These are phyloP conservation scores for Lactarius hengduanensis DNA, from an alignment of 768 basidiomycete genomes.

Conservation along the genomic window DNA sequence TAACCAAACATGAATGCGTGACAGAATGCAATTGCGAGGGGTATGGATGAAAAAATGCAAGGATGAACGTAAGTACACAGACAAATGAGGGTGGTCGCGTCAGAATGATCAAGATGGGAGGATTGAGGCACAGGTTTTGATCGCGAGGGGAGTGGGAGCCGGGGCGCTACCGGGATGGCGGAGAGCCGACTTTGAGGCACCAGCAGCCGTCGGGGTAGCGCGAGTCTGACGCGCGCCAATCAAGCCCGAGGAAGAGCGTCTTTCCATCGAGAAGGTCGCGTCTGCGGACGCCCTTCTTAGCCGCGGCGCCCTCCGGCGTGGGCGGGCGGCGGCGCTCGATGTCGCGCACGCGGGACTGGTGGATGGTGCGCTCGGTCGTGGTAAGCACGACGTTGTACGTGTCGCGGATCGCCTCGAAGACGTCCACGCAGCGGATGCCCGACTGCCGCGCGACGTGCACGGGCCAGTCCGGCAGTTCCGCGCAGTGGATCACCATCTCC, in stretches of 20 bases:
- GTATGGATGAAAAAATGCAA: slow-evolving; percentile 1
- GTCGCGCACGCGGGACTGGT: slow-evolving; percentile 29
- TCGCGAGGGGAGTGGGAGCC: not conserved
- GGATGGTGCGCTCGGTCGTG: slow-evolving; percentile 40
- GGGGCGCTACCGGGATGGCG: slow-evolving; percentile 4
- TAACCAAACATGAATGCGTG: slow-evolving; percentile 7
- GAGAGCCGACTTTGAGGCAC: slow-evolving; percentile 26
- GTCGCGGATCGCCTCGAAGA: slow-evolving; percentile 57
- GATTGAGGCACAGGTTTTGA: not conserved
- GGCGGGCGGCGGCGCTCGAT: slow-evolving; percentile 42
- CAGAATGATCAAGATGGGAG: not conserved
- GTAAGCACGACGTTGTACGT: slow-evolving; percentile 47
- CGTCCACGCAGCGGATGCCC: slow-evolving; percentile 54
- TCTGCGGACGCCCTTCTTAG: slow-evolving; percentile 49
- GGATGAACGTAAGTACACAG: not conserved
- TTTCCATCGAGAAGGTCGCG: slow-evolving; percentile 54
- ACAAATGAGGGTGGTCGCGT: not conserved
- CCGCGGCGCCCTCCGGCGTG: slow-evolving; percentile 32
- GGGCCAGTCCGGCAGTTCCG: slow-evolving; percentile 40
- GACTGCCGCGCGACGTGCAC: slow-evolving; percentile 44
- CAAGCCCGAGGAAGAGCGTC: slow-evolving; percentile 53
- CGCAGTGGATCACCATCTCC: slow-evolving; percentile 51
- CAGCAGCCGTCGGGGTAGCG: slow-evolving; percentile 26
- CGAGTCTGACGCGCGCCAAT: slow-evolving; percentile 24
- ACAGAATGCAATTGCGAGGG: not conserved